Evolutionary conservation across 2,329 filamentous ascomycete species (phyloP), one percentile per base, ranked within the genome.

Genomic region (Lojkania enalia): DNA sequence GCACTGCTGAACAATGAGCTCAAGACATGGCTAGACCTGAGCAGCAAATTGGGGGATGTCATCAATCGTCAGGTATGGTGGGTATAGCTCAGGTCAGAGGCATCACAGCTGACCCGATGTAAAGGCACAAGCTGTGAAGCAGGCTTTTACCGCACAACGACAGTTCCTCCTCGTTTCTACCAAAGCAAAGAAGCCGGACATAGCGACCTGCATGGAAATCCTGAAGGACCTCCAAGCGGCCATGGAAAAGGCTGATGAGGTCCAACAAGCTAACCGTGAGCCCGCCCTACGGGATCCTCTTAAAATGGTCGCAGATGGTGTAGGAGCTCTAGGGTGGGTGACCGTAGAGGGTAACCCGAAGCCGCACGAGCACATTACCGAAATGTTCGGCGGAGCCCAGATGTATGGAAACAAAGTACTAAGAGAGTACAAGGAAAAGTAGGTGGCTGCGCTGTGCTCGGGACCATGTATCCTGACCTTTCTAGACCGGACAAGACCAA

Each of bases 351-450:
- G 51, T 37, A 52, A 58, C 36, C 40, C 80, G 52, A 90, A 90
- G 66, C 94, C 94, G 2, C 85, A 82, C 53, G 91, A 94, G 63
- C 88, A 91, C 61, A 87, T 97, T 35, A 85, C 85, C 35, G 91
- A 96, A 57, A 86, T 86, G 47, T 78, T 95, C 15, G 85, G 86
- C 20, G 86, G 90, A 39, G 89, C 91, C 30, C 87, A 97, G 68
- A 95, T 95, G 75, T 96, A 89, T 61, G 94, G 94, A 23, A 97
- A 99, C 75, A 84, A 91, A 58, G 88, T 99, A 27, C 75, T 97
- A 57, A 95, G 90, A 73, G 87, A 95, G 60, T 85, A 87, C 71
- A 96, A 95, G 73, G 91, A 88, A 52, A 86, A 83, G 84, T 87
- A 67, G 57, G 80, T 58, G 29, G 16, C 14, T 14, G n/a, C 25